phyloP scores from a whole-genome alignment of 2,329 filamentous ascomycete species.

The Aspergillus terreus region DNA sequence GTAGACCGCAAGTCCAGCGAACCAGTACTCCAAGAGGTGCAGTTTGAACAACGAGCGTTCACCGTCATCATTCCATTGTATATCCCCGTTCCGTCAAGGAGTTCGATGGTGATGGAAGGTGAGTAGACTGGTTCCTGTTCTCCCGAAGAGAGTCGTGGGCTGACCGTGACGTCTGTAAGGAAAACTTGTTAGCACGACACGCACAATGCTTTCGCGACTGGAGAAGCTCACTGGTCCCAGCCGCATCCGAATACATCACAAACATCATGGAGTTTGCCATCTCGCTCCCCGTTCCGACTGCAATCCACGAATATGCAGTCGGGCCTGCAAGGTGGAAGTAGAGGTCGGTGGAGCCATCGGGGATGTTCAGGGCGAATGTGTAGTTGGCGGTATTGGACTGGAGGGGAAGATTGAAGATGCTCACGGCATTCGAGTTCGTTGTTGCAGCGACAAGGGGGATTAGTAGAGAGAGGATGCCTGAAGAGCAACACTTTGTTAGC shows the following conservation, averaged over 20 bases:
- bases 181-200: background rate
- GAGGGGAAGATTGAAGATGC: slow-evolving; percentile 15
- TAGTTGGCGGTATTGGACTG: slow-evolving; percentile 10
- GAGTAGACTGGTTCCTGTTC: slow-evolving; percentile 17
- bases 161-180: slow-evolving; percentile 16
- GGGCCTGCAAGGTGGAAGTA: slow-evolving; percentile 24
- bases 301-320: slow-evolving; percentile 20
- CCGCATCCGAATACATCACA: slow-evolving; percentile 11
- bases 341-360: slow-evolving; percentile 19
- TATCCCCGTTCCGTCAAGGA: slow-evolving; percentile 13
- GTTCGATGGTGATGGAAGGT: slow-evolving; percentile 13
- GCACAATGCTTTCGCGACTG: background rate
- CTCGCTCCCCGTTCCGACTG: slow-evolving; percentile 16
- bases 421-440: slow-evolving; percentile 30
- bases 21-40: slow-evolving; percentile 12
- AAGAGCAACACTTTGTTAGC: background rate
- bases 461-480: background rate
- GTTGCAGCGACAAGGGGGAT: background rate
- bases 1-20: slow-evolving; percentile 15
- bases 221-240: slow-evolving; percentile 11
- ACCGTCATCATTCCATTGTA: slow-evolving; percentile 12
- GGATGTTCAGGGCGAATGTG: slow-evolving; percentile 22
- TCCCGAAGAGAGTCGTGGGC: slow-evolving; percentile 16
- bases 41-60: slow-evolving; percentile 19
- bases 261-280: slow-evolving; percentile 21